A percentile compares a stretch with the other conserved stretches of the same genome.
Conservation (phyloP, 2,329 filamentous ascomycete genomes). For the Remersonia thermophila region DNA sequence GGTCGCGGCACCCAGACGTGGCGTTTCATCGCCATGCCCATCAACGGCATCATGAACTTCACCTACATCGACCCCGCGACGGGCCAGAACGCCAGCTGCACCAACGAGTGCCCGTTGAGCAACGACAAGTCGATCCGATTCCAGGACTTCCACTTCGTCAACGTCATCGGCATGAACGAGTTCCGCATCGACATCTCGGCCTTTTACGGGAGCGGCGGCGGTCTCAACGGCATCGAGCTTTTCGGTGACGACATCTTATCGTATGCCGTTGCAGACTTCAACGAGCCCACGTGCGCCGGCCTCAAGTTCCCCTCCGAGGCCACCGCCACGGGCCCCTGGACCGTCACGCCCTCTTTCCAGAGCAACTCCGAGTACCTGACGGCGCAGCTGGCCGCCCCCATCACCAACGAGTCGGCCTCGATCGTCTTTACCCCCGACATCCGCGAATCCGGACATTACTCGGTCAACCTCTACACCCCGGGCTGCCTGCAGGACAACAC, state of each 20-base stretch:
- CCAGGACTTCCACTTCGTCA: slow-evolving; percentile 90
- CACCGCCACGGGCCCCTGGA: slow-evolving; percentile 64
- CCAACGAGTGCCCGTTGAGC: slow-evolving; percentile 74
- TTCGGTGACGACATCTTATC: slow-evolving; percentile 75
- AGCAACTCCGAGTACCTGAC: slow-evolving; percentile 70
- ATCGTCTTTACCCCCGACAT: slow-evolving; percentile 78
- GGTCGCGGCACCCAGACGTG: slow-evolving; percentile 82
- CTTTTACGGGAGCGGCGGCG: slow-evolving; percentile 78
- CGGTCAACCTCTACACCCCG: slow-evolving; percentile 82
- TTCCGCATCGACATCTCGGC: slow-evolving; percentile 78
- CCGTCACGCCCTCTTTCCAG: slow-evolving; percentile 49
- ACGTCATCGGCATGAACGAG: slow-evolving; percentile 71
- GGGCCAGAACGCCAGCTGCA: slow-evolving; percentile 59
- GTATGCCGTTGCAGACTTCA: slow-evolving; percentile 78
- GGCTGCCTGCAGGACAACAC: slow-evolving; percentile 72
- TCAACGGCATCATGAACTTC: slow-evolving; percentile 91
- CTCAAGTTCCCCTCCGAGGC: slow-evolving; percentile 53
- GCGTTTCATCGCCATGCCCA: slow-evolving; percentile 71
- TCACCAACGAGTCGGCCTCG: slow-evolving; percentile 46
- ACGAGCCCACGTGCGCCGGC: slow-evolving; percentile 69
- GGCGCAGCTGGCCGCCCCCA: slow-evolving; percentile 44
- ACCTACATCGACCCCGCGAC: slow-evolving; percentile 71
- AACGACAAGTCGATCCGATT: slow-evolving; percentile 51
- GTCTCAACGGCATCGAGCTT: slow-evolving; percentile 73
- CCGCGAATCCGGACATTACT: slow-evolving; percentile 80